Evolutionary conservation across 73 alveolate genomes (phyloP), one percentile per base, ranked within the genome.

Genomic region (Urostyla sp.): DNA sequence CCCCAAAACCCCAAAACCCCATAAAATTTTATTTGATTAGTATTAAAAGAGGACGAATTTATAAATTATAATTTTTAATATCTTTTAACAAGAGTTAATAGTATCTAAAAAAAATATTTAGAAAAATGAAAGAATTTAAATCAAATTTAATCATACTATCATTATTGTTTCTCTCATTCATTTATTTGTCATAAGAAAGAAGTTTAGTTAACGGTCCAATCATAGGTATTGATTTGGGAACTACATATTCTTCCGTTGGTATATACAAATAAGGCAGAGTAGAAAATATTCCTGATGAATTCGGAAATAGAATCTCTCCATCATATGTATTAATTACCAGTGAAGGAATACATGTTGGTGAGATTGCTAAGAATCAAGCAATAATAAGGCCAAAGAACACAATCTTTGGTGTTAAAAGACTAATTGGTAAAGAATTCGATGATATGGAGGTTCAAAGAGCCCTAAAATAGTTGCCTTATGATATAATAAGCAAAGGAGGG

Each of bases 271-370:
- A 91, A 36, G 95, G 80, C 2, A 87, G 55, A 59, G 96, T 90
- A 30, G 94, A 90, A 66, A 90, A 86, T 46, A 87, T 90, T 43
- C 85, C 94, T 24, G 87, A 90, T 37, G 96, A 90, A 61, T 81
- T 86, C 63, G 96, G 96, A 50, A 90, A 90, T 49, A 79, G 94
- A 36, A 11, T 11, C 75, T 93, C 99, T 35, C 99, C 97, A 38
- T 92, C 99, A 18, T 80, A 90, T 44, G 98, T 95, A 16, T 92
- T 94, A 6, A 93, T 88, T 49, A 84, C 88, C 20, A 90, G 60
- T 24, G 48, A 88, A 48, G 93, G 93, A 57, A 89, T 83, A 54
- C 83, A 57, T 53, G 84, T 75, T 45, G 98, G 98, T 24, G 96
- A 92, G 56, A 91, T 90, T 38, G 93, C 98, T 44, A 66, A 85